phyloP scores from a whole-genome alignment of 1,284 basidiomycete genomes.

The Pseudozyma hubeiensis region DNA sequence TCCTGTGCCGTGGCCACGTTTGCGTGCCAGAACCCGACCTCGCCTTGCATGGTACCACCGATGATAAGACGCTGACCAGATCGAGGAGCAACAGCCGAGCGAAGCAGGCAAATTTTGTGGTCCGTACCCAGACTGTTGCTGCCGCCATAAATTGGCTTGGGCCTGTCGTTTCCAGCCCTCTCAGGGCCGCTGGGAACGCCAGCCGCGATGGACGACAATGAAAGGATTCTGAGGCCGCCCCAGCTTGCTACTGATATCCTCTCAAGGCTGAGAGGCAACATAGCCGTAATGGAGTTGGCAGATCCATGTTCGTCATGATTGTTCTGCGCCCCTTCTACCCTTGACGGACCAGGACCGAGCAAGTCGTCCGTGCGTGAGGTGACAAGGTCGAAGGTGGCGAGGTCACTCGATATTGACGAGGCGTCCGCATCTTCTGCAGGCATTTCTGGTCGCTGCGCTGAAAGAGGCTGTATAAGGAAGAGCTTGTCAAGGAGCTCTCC shows the following conservation, averaged over 20 bases:
- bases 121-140: slow-evolving; percentile 20
- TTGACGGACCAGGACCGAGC: slow-evolving; percentile 4
- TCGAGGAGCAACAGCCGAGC: slow-evolving; percentile 40
- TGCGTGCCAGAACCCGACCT: slow-evolving; percentile 68
- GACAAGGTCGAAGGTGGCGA: slow-evolving; percentile 20
- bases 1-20: neutral
- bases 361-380: slow-evolving; percentile 15
- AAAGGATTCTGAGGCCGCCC: slow-evolving; percentile 18
- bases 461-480: slow-evolving; percentile 18
- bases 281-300: slow-evolving; percentile 16
- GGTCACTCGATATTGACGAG: slow-evolving; percentile 1
- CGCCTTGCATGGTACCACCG: slow-evolving; percentile 54
- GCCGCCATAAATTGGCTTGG: neutral
- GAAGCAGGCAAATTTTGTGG: slow-evolving; percentile 37
- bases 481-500: slow-evolving; percentile 28
- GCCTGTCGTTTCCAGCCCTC: neutral
- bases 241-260: slow-evolving; percentile 28
- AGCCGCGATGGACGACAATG: slow-evolving; percentile 20
- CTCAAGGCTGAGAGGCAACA: slow-evolving; percentile 46
- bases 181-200: neutral
- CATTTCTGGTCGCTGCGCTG: neutral
- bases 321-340: neutral
- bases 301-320: neutral
- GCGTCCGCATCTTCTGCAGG: neutral
- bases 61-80: slow-evolving; percentile 44